Evolutionary conservation across 176 grass and related monocot genomes (phyloP).

Genomic region (Aechmea fasciata): DNA sequence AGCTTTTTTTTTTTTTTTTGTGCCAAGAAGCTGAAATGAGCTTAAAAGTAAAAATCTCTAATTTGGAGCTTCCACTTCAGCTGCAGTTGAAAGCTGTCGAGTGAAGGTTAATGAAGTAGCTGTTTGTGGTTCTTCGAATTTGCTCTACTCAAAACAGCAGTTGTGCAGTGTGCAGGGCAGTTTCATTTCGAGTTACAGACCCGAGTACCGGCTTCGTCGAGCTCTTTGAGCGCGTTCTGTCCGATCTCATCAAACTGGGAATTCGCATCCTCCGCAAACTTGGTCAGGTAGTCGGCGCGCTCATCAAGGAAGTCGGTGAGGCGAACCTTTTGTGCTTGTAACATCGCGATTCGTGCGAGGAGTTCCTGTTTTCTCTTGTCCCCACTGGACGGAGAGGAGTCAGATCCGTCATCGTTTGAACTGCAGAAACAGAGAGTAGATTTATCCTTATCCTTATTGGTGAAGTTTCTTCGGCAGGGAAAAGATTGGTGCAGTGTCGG

Average conservation of each 20-base stretch:
- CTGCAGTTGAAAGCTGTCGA: not conserved
- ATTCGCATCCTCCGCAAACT: slow-evolving; percentile 71
- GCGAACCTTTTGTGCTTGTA: slow-evolving; percentile 70
- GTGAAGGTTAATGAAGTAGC: slow-evolving; percentile 12
- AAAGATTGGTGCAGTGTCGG: slow-evolving; percentile 27
- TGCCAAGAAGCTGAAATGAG: not conserved
- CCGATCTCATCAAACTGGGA: slow-evolving; percentile 68
- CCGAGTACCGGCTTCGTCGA: slow-evolving; percentile 57
- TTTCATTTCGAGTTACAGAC: slow-evolving; percentile 25
- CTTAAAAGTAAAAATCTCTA: no score
- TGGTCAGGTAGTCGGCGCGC: slow-evolving; percentile 54
- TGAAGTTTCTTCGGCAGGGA: not conserved
- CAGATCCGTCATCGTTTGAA: slow-evolving; percentile 34
- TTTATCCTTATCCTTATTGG: slow-evolving; percentile 20
- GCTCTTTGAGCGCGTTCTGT: slow-evolving; percentile 65
- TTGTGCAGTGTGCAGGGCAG: no score
- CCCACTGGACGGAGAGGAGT: slow-evolving; percentile 19
- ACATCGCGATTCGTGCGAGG: slow-evolving; percentile 65
- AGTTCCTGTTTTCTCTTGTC: slow-evolving; percentile 57
- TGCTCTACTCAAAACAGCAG: not conserved
- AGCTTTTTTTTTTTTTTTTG: no score
- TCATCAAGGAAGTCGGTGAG: slow-evolving; percentile 69
- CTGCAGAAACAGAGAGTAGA: slow-evolving; percentile 23
- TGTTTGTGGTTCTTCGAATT: slow-evolving; percentile 1
- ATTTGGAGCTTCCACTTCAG: no score